Evolutionary conservation across 2,329 filamentous ascomycete species (phyloP), one percentile per base, ranked within the genome.

Genomic region (Hypocrella siamensis): DNA sequence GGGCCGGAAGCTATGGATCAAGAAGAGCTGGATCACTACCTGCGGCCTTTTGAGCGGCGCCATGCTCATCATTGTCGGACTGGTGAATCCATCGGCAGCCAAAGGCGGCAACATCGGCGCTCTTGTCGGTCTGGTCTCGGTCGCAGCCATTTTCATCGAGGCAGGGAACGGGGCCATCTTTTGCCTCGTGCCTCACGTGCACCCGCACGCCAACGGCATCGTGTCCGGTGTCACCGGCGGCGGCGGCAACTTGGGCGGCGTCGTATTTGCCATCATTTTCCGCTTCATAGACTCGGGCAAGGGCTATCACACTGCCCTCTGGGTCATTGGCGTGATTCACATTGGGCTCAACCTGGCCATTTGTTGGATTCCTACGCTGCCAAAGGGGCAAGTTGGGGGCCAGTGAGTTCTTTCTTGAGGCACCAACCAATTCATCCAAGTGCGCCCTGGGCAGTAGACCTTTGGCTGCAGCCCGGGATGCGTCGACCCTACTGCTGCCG

Each of bases 131-230:
- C 70, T 93, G 5, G 60, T 92, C 7, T 75, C 77, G 2, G 67
- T 82, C 8, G 67, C 85, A 58, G 82, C 80, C 1, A 66, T 93
- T 49, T 93, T 93, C 59, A 57, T 85, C 27, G 83, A 92, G 51
- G 82, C 79, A 2, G 76, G 75, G 26, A 93, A 93, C 48, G 86
- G 86, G 1, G 75, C 82, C 26, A 90, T 82, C 57, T 93, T 90
- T 53, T 73, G 82, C 0, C 66, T 93, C 5, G 78, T 93, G 17
- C 84, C 85, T 4, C 86, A 93, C 48, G 78, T 93, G 2, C 79
- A 86, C 53, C 82, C 83, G 1, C 68, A 67, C 38, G 81, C 83
- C 37, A 93, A 93, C 52, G 85, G 83, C 11, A 51, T 68, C 34
- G 67, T 93, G 6, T 81, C 78, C 1, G 85, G 85, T 10, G 60